These are phyloP conservation scores for Fusarium sororula DNA, from an alignment of 2,329 filamentous ascomycete species.

Conservation along the genomic window DNA sequence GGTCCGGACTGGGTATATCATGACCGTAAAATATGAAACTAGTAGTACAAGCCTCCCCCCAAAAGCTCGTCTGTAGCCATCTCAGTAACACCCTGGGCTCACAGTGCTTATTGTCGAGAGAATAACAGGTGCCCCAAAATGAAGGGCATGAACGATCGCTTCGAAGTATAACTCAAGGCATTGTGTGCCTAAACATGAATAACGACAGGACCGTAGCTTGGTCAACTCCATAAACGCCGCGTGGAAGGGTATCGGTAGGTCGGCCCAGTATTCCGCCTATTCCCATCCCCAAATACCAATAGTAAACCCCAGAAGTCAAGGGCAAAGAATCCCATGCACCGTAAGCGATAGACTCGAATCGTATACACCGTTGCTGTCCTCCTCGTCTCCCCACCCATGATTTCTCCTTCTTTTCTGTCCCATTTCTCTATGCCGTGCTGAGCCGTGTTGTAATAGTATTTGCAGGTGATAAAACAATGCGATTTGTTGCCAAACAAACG, in stretches of 20 bases:
- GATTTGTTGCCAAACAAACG: constrained; percentile 27
- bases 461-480: constrained; percentile 34
- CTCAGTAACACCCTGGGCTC: not conserved
- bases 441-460: constrained; percentile 40
- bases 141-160: constrained; percentile 32
- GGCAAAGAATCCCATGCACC: constrained; percentile 32
- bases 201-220: constrained; percentile 22
- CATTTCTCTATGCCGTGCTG: constrained; percentile 44
- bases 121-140: constrained; percentile 11
- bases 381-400: constrained; percentile 22
- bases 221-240: constrained; percentile 39
- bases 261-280: constrained; percentile 34
- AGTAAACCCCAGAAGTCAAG: constrained; percentile 32
- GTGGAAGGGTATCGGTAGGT: constrained; percentile 44
- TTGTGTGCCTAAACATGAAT: constrained; percentile 16
- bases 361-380: constrained; percentile 41
- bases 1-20: constrained; percentile 40
- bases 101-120: constrained; percentile 22
- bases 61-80: not conserved
- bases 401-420: constrained; percentile 38
- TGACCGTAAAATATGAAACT: constrained; percentile 42
- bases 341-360: constrained; percentile 44
- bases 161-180: constrained; percentile 29
- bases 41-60: constrained; percentile 35
- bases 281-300: constrained; percentile 31